A percentile compares a stretch with the other conserved stretches of the same genome.
Evolutionary conservation across 352 stramenopile genomes (phyloP).

Genomic region (Pythium vanterpoolii): DNA sequence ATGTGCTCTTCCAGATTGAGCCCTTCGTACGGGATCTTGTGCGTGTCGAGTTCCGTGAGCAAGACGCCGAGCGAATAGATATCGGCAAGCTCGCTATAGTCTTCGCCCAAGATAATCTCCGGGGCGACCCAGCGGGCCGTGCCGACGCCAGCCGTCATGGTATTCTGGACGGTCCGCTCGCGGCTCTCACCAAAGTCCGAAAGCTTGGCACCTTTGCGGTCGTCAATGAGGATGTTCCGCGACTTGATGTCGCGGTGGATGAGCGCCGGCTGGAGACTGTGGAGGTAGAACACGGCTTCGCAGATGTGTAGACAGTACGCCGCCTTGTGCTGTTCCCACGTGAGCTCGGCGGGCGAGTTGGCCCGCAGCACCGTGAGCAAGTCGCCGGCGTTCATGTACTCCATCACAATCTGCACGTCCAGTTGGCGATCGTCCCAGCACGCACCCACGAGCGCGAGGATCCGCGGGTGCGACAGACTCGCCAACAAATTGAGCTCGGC

Average conservation of each 20-base stretch:
- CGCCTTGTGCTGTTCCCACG: conserved; percentile 43
- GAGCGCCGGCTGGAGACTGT: conserved; percentile 81
- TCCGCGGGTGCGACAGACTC: conserved; percentile 67
- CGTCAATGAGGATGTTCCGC: conserved; percentile 87
- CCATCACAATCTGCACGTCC: conserved; percentile 65
- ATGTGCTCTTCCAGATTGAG: conserved; percentile 62
- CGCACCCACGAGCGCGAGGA: conserved; percentile 66
- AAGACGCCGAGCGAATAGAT: conserved; percentile 49
- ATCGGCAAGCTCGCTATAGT: conserved; percentile 45
- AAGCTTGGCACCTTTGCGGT: conserved; percentile 65
- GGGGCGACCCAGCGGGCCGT: conserved; percentile 74
- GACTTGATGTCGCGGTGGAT: conserved; percentile 93
- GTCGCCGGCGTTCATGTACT: conserved; percentile 51
- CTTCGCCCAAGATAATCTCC: conserved; percentile 74
- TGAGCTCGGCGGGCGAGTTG: conserved; percentile 9
- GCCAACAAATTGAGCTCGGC: conserved; percentile 82
- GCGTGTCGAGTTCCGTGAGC: conserved; percentile 41
- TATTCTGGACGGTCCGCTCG: conserved; percentile 68
- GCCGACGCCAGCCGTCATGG: conserved; percentile 72
- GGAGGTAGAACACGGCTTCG: conserved; percentile 86
- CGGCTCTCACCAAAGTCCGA: conserved; percentile 76
- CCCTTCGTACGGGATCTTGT: conserved; percentile 49
- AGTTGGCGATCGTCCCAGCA: conserved; percentile 68
- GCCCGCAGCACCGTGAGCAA: conserved; percentile 27
- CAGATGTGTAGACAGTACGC: conserved; percentile 77